Conservation (phyloP, 805 yeast species). For the Starmera pachycereana region DNA sequence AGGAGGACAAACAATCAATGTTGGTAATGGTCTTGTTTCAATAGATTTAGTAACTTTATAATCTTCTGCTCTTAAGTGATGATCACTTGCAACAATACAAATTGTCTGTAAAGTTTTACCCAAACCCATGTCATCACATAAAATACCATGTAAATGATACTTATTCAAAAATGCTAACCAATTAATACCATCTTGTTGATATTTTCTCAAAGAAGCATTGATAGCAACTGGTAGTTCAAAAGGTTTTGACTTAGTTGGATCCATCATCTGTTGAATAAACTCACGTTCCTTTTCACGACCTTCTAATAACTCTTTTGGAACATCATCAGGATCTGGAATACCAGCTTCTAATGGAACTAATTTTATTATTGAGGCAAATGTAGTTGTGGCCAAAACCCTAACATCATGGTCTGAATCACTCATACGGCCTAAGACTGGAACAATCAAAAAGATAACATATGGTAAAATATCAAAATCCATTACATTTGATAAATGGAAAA, state of each 20-base stretch:
- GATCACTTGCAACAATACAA: conserved; percentile 95
- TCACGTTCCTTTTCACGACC: conserved; percentile 94
- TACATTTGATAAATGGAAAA: conserved; percentile 71
- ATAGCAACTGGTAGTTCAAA: conserved; percentile 86
- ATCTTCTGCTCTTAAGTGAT: conserved; percentile 70
- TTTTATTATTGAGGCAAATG: conserved; percentile 93
- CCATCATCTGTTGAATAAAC: conserved; percentile 96
- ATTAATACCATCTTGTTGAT: conserved; percentile 97
- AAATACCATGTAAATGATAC: conserved; percentile 91
- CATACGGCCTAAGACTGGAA: conserved; percentile 96
- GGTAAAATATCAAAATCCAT: conserved; percentile 91
- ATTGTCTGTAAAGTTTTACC: conserved; percentile 97
- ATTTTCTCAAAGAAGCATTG: conserved; percentile 84
- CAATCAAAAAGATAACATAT: conserved; percentile 88
- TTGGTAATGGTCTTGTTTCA: conserved; percentile 69
- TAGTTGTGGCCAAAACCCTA: conserved; percentile 85
- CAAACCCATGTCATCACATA: conserved; percentile 99
- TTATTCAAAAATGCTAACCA: conserved; percentile 95
- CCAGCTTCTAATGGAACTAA: conserved; percentile 96
- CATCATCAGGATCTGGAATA: conserved; percentile 86
- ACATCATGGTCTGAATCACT: conserved; percentile 87
- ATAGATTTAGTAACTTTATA: conserved; percentile 44
- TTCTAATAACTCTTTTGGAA: conserved; percentile 72
- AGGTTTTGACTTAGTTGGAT: conserved; percentile 79
- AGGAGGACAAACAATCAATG: conserved; percentile 91